Base-by-base conservation (phyloP, 108 stramenopile genomes). In the Skeletonema tropicum region DNA sequence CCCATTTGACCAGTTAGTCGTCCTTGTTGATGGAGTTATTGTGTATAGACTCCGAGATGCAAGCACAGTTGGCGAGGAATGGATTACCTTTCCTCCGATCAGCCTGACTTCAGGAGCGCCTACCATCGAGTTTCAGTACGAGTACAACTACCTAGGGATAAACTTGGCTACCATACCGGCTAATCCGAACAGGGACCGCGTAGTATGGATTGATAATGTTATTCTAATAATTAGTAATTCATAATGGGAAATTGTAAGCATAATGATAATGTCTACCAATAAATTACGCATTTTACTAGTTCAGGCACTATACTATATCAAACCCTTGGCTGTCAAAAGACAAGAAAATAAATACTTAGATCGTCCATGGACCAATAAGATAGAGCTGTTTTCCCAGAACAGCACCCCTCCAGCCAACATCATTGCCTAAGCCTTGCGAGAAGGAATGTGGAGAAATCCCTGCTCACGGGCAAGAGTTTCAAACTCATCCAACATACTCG, bases 401-500 rank as follows among this genome's bases (percentile, higher is more conserved):
- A 29, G 26, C 26, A 2, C 26, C 26, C 26, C 26, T 29, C 26
- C 26, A 29, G 3, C n/a, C n/a, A n/a, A n/a, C n/a, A n/a, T n/a
- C 33, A 7, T 7, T 35, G 33, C 33, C 52, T 55, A 55, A 55
- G 21, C 52, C n/a, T 21, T 55, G 9, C n/a, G 9, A 55, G 64
- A 62, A 30, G 71, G 64, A 23, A 76, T 59, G 45, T 76, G 76
- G 32, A 77, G 39, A 32, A 72, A 77, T 11, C 71, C 83, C 65
- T 86, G 87, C 55, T 89, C 87, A 35, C 64, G 77, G 25, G 86
- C 76, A 79, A 94, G 83, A 11, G 45, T 70, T 74, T 88, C 93
- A 76, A 94, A 94, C 58, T 89, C 87, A 66, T 83, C 67, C 74
- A 94, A 64, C 64, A 94, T 78, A 15, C 58, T 63, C 2, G 87